Conservation (phyloP, 2,329 filamentous ascomycete species). For the Diaporthe velutina region DNA sequence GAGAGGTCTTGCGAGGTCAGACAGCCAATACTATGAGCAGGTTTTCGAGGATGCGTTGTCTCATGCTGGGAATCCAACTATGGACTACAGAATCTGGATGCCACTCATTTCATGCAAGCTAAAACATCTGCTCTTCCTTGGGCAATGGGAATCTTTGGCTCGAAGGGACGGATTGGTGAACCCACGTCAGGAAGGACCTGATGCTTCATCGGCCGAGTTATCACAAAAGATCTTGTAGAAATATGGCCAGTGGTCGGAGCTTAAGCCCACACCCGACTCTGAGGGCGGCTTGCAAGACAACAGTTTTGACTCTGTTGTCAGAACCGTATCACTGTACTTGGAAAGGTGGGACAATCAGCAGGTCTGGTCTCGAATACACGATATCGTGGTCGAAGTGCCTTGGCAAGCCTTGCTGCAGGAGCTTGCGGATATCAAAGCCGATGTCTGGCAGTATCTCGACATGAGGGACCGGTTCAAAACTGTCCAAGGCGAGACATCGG, state of each 20-base stretch:
- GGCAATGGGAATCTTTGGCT: background rate
- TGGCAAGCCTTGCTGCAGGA: background rate
- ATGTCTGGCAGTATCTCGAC: background rate
- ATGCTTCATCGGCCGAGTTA: background rate
- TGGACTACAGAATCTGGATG: background rate
- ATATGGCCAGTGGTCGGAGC: background rate
- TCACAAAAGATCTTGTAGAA: background rate
- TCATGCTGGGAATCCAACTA: no score
- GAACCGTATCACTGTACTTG: background rate
- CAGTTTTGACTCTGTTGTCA: background rate
- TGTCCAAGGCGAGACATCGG: rapidly evolving
- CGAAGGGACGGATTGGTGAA: background rate
- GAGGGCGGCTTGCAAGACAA: no score
- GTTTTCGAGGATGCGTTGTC: background rate
- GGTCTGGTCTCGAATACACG: background rate
- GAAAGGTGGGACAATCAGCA: background rate
- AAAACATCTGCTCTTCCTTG: background rate
- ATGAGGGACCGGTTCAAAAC: background rate
- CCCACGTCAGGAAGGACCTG: background rate
- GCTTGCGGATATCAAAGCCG: background rate
- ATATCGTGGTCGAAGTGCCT: background rate
- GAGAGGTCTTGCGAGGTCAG: no score
- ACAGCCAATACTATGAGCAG: background rate
- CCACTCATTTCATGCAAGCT: background rate
- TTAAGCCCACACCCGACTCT: background rate